Base-by-base conservation (phyloP, 176 grass and related monocot species). In the Chrysopogon serrulatus region DNA sequence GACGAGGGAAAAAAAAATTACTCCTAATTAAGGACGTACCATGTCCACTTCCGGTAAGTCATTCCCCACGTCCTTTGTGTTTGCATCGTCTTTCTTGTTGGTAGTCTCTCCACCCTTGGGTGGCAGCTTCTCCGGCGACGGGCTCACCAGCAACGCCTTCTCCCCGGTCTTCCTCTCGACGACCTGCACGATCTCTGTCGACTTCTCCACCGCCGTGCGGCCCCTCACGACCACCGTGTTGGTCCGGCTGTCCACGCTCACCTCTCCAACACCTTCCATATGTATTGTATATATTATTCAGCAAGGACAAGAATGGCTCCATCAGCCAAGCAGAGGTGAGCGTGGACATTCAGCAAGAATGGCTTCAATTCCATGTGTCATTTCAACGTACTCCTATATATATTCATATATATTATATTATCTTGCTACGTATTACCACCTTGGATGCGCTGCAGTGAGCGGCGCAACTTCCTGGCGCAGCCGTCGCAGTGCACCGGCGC, bases 401-500 rank as follows among this genome's bases (percentile, higher is more conserved):
- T 18, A 21, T 5, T 18, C 48, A 15, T 47, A 47, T 41, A n/a
- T n/a, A n/a, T n/a, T n/a, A n/a, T n/a, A n/a, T n/a, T n/a, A n/a
- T n/a, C n/a, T n/a, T n/a, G n/a, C n/a, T n/a, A n/a, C n/a, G n/a
- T n/a, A n/a, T n/a, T n/a, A n/a, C n/a, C n/a, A n/a, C n/a, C n/a
- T n/a, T n/a, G n/a, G n/a, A n/a, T n/a, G n/a, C 85, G 68, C 33
- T 62, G 88, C 6, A 95, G 67, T 9, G 73, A 92, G 15, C 73
- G 81, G 17, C 82, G 84, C 72, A 95, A 14, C 85, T 95, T 92
- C 85, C 88, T 77, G 23, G 64, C 93, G 60, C 90, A 95, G 30
- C 83, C 90, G 27, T 86, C 88, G 66, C 90, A 95, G 85, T 95
- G 90, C 85, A 95, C 82, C 1, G 66, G 71, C 61, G 77, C 88